Percentiles rank a stretch among this genome's conserved stretches.
phyloP scores from a whole-genome alignment of 139 green algal genomes.

The Eudorina sp. region DNA sequence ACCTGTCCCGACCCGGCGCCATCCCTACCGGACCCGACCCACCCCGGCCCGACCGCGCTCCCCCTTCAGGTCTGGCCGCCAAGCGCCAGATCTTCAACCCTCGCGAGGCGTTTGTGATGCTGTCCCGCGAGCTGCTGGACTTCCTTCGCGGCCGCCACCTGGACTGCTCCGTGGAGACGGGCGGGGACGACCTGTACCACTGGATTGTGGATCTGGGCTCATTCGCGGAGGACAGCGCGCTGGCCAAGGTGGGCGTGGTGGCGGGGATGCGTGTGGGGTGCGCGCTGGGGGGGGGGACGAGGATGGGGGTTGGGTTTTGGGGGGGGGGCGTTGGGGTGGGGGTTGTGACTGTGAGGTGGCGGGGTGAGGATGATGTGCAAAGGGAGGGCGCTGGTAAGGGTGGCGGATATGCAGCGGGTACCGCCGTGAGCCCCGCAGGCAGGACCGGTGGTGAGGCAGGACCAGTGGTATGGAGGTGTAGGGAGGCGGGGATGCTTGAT shows the following conservation, averaged over 20 bases:
- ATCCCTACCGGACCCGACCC: too few species aligned
- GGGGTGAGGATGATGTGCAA: too few species aligned
- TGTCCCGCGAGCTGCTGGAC: conserved; percentile 76
- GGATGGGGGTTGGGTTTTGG: neutral
- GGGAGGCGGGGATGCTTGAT: too few species aligned
- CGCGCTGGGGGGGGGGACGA: too few species aligned
- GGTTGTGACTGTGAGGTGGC: too few species aligned
- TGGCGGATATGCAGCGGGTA: too few species aligned
- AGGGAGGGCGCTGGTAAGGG: too few species aligned
- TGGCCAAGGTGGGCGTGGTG: conserved; percentile 63
- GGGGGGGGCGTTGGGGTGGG: neutral
- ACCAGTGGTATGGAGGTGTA: too few species aligned
- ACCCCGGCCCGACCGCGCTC: neutral
- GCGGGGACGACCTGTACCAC: conserved; percentile 76
- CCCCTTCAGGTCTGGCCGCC: conserved; percentile 47
- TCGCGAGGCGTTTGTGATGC: conserved; percentile 69
- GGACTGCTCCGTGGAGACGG: conserved; percentile 55
- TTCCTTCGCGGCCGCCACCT: conserved; percentile 59
- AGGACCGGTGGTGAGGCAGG: too few species aligned
- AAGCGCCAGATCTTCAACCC: conserved; percentile 73
- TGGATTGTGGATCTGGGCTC: conserved; percentile 77
- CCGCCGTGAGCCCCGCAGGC: too few species aligned
- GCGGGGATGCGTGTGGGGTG: too few species aligned
- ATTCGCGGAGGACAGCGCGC: conserved; percentile 57
- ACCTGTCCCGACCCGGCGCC: too few species aligned